Conservation (phyloP, 208 protist species). For the Crithidia fasciculata region DNA sequence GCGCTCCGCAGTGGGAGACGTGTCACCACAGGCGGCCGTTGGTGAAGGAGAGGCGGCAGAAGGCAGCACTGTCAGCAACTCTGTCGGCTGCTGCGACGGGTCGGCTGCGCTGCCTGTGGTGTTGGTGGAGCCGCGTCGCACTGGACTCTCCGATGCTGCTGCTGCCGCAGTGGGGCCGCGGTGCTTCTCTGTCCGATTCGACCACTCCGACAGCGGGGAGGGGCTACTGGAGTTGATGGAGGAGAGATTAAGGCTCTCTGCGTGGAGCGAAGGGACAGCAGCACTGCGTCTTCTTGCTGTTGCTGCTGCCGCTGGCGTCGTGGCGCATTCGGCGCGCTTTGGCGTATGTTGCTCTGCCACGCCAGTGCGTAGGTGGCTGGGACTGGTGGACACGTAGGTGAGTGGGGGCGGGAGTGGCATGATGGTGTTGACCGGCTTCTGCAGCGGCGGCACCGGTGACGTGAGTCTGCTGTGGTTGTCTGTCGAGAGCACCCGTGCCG, state of each 20-base stretch:
- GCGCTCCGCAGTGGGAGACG: background rate
- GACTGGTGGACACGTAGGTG: background rate
- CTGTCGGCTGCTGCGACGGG: background rate
- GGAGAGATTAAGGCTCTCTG: constrained; percentile 15
- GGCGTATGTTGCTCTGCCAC: background rate
- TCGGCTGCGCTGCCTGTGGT: background rate
- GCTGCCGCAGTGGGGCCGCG: background rate
- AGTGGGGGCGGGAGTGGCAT: background rate
- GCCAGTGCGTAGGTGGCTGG: background rate
- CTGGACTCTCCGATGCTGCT: background rate
- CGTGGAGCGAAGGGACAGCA: background rate
- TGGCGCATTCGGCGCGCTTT: background rate
- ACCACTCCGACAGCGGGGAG: constrained; percentile 19
- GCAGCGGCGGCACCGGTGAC: background rate
- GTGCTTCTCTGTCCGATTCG: constrained; percentile 20
- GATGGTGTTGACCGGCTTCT: background rate
- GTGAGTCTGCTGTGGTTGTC: background rate
- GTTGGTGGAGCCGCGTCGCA: background rate
- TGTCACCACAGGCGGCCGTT: no score
- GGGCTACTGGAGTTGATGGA: constrained; percentile 15
- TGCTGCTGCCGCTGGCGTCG: background rate
- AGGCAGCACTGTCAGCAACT: background rate
- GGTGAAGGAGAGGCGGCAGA: no score
- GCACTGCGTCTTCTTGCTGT: background rate
- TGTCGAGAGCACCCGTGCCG: constrained; percentile 1